Percentiles rank a stretch among this genome's conserved stretches.
Conservation (phyloP, 495 filamentous ascomycete species). For the Immersiella caudata region DNA sequence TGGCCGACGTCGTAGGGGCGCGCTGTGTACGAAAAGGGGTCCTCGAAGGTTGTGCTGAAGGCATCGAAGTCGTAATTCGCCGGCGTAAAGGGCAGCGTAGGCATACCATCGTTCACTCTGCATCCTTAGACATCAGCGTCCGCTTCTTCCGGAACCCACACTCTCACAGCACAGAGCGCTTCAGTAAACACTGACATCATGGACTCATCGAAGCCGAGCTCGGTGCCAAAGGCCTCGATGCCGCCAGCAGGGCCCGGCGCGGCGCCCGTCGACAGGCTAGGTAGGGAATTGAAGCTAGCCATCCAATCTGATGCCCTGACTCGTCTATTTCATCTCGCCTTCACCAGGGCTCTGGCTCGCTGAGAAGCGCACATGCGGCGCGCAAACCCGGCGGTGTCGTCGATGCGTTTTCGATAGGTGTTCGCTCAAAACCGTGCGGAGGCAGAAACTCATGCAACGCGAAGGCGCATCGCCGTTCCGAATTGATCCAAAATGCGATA, state of each 20-base stretch:
- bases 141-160: background rate
- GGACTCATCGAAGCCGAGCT: conserved; percentile 49
- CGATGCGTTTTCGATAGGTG: background rate
- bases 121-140: conserved; percentile 26
- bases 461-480: background rate
- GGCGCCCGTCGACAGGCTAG: conserved; percentile 41
- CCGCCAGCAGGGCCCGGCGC: conserved; percentile 34
- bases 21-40: conserved; percentile 62
- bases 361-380: background rate
- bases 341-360: conserved; percentile 10
- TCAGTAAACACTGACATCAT: conserved; percentile 42
- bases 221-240: conserved; percentile 46
- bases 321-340: conserved; percentile 37
- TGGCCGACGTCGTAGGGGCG: conserved; percentile 51
- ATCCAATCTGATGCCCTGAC: conserved; percentile 30
- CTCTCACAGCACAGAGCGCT: background rate
- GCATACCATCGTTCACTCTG: conserved; percentile 45
- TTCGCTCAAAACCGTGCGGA: background rate
- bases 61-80: conserved; percentile 56
- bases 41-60: conserved; percentile 65
- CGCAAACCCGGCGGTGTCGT: background rate
- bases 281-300: conserved; percentile 54
- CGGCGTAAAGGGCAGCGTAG: conserved; percentile 55
- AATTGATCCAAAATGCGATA: conserved; percentile 1
- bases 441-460: background rate